Conservation (phyloP, 768 basidiomycete genomes). For the Russula sp. region DNA sequence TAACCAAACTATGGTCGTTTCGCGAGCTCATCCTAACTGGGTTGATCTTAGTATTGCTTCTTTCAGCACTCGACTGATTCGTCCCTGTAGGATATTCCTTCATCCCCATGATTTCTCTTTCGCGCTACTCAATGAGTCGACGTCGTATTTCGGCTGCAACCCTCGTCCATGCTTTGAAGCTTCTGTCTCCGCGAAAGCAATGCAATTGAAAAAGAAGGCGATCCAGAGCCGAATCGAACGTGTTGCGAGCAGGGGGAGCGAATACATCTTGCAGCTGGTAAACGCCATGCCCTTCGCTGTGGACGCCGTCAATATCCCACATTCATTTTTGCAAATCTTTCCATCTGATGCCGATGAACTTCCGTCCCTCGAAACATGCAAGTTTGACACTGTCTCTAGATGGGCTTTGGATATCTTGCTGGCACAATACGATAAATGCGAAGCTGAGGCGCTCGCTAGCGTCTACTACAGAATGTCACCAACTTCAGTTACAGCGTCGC, state of each 20-base stretch:
- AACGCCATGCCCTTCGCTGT: background rate
- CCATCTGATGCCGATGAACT: no score
- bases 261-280: background rate
- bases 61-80: background rate
- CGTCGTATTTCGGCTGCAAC: background rate
- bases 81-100: background rate
- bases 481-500: background rate
- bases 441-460: background rate
- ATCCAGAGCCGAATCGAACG: background rate
- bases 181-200: background rate
- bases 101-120: background rate
- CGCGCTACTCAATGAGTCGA: background rate
- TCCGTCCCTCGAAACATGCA: no score
- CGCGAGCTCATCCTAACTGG: no score
- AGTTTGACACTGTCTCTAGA: no score
- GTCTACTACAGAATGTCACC: background rate
- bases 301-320: no score
- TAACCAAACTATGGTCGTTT: background rate
- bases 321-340: no score
- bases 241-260: background rate
- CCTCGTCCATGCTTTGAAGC: background rate
- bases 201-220: background rate
- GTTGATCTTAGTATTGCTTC: no score
- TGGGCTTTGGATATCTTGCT: no score
- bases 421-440: background rate